Evolutionary conservation across 179 eudicot genomes (phyloP).

Genomic region (Silene coronaria): DNA sequence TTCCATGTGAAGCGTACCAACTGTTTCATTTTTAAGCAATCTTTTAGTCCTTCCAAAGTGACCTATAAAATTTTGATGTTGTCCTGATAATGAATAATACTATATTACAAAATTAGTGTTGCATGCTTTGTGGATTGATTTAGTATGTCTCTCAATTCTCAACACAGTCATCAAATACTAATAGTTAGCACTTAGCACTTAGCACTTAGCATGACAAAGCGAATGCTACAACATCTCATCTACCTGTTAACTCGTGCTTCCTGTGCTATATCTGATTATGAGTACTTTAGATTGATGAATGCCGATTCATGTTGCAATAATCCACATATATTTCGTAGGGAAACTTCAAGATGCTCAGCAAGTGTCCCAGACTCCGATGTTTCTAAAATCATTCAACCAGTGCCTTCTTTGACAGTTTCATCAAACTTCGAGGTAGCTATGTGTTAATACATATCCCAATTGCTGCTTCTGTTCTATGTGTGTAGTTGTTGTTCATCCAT

Average conservation of each 20-base stretch:
- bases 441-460: not conserved
- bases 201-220: no score
- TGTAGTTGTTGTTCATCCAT: not conserved
- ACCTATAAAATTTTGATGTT: not conserved
- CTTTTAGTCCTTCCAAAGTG: not conserved
- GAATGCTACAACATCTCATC: not conserved
- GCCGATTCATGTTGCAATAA: slow-evolving; percentile 4
- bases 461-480: not conserved
- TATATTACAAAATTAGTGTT: not conserved
- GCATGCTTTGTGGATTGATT: not conserved
- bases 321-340: slow-evolving; percentile 31
- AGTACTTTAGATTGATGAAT: not conserved
- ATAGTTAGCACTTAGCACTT: no score
- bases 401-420: slow-evolving; percentile 53
- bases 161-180: not conserved
- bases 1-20: not conserved
- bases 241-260: slow-evolving; percentile 10
- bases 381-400: slow-evolving; percentile 36
- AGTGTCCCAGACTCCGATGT: slow-evolving; percentile 45
- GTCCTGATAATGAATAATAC: not conserved
- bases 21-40: not conserved
- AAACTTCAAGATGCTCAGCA: slow-evolving; percentile 41
- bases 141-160: not conserved
- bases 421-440: slow-evolving; percentile 66
- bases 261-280: slow-evolving; percentile 1